phyloP scores from a whole-genome alignment of 2,329 filamentous ascomycete species.

The Lachnellula occidentalis region DNA sequence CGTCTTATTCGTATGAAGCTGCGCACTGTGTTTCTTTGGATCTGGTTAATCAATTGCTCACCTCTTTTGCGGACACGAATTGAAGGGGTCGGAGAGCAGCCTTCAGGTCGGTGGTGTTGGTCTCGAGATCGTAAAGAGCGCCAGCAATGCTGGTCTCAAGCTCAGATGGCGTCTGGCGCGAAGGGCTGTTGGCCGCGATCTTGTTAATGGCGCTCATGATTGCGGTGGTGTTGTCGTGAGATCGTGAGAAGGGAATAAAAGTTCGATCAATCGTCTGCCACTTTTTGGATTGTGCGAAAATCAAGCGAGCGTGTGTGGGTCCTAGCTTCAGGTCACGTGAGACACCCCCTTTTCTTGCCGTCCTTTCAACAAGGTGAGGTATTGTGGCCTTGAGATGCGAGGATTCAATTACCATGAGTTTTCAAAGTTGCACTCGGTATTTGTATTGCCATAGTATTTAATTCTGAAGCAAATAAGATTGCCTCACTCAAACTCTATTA shows the following conservation, averaged over 20 bases:
- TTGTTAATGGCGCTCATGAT: constrained; percentile 82
- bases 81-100: constrained; percentile 92
- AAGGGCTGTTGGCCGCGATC: constrained; percentile 96
- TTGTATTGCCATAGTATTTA: too few species aligned
- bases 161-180: constrained; percentile 92
- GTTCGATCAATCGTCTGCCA: background rate
- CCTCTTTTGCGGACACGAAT: constrained; percentile 98
- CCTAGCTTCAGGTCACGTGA: too few species aligned
- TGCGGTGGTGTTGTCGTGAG: constrained; percentile 32
- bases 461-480: too few species aligned
- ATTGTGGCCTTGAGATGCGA: too few species aligned
- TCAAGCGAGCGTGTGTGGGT: too few species aligned
- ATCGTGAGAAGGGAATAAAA: constrained; percentile 6
- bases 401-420: too few species aligned
- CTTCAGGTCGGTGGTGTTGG: constrained; percentile 98
- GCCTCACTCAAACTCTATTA: too few species aligned
- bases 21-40: constrained; percentile 11
- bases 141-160: constrained; percentile 94
- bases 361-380: too few species aligned
- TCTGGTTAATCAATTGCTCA: constrained; percentile 53
- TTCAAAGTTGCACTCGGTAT: too few species aligned
- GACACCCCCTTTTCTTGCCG: too few species aligned
- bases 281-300: too few species aligned
- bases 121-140: constrained; percentile 98
- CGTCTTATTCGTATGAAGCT: constrained; percentile 14